Evolutionary conservation across 495 filamentous ascomycete genomes (phyloP), one percentile per base, ranked within the genome.

Genomic region (Acidiella bohemica): DNA sequence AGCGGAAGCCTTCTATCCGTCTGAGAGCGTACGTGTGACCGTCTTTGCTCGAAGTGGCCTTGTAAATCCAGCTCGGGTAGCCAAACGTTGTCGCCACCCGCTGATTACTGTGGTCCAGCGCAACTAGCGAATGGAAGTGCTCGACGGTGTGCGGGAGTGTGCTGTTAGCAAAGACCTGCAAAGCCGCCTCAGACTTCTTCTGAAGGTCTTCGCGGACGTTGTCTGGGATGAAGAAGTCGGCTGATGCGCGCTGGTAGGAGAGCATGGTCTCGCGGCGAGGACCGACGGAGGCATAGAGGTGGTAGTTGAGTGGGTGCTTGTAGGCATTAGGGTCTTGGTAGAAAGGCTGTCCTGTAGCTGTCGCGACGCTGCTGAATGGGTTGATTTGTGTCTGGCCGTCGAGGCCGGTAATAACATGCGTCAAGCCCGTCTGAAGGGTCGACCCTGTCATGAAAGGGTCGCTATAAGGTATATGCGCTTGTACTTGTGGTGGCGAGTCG

Each of bases 11-110:
- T 73, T 93, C 86, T 27, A 97, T 70, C 49, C 90, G 67, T 46
- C 90, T 73, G 27, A 97, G 66, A 36, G 76, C 80, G 59, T 93
- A 96, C 9, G 74, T 73, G 40, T 78, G 76, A 2, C 85, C 92
- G 61, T 87, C 86, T 50, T 82, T 83, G 50, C 70, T 78, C 2
- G 82, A 92, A 39, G 78, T 75, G n/a, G 87, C 90, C 60, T 96
- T 96, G 63, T 94, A 97, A 0, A 93, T 72, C 82, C 85, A 95
- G 55, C 78, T 93, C 4, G 75, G 72, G 56, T 81, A 92, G 8
- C 84, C 84, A 62, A 93, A 93, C 4, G 75, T 70, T 2, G 75
- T 62, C 1, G 76, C 64, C 47, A 74, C 83, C 59, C 83, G 88
- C 53, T 80, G 73, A 43, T 81, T 74, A 39, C 66, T 83, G 6